phyloP scores from a whole-genome alignment of 169 alveolate species.

The Toxoplasma gondii region DNA sequence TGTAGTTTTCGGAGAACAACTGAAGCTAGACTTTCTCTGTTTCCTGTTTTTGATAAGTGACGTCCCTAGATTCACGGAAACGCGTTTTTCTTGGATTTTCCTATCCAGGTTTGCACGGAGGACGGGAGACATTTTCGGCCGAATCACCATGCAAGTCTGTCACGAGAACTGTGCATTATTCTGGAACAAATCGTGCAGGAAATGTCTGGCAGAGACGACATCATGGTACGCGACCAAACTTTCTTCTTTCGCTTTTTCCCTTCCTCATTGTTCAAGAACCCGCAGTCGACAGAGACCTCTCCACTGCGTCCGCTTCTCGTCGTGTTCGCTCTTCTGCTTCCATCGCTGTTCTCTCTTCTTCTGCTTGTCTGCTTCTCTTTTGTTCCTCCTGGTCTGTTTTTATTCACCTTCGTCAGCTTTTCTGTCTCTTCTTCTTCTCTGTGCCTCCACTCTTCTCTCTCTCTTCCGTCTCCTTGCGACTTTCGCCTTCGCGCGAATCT shows the following conservation, averaged over 20 bases:
- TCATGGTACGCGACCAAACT: neutral
- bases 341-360: too few species aligned
- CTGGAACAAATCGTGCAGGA: slow-evolving; percentile 59
- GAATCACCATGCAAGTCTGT: slow-evolving; percentile 65
- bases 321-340: too few species aligned
- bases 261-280: neutral
- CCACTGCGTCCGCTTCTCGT: neutral
- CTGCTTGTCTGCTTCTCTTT: too few species aligned
- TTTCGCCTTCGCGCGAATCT: too few species aligned
- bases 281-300: neutral
- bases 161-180: slow-evolving; percentile 65
- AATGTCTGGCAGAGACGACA: slow-evolving; percentile 16
- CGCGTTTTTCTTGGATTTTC: neutral
- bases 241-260: neutral
- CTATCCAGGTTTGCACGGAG: slow-evolving; percentile 30
- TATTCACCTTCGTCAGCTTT: neutral
- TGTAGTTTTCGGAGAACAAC: too few species aligned
- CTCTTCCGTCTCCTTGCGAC: too few species aligned
- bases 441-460: too few species aligned
- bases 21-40: too few species aligned
- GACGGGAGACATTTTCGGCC: slow-evolving; percentile 74
- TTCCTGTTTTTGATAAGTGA: neutral
- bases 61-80: neutral
- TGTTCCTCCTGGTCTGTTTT: too few species aligned
- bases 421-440: neutral